A percentile compares a stretch with the other conserved stretches of the same genome.
These are phyloP conservation scores for Gonapodya prolifera DNA, from an alignment of 192 early-diverging fungal species.

Conservation along the genomic window DNA sequence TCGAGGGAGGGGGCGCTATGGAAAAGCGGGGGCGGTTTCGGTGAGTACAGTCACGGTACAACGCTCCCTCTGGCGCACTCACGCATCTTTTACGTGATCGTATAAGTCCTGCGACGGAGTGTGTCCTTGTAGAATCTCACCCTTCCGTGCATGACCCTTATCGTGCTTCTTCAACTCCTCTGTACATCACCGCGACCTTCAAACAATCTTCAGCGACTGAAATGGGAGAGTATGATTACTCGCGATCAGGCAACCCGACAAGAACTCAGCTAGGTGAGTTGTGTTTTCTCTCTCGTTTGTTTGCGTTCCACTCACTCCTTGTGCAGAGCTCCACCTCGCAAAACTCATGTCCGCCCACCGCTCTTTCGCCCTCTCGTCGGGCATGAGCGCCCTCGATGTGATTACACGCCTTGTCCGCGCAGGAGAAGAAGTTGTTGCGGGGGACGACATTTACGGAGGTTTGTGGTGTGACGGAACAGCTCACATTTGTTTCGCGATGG, in stretches of 20 bases:
- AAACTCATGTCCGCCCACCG: constrained; percentile 85
- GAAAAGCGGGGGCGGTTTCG: background rate
- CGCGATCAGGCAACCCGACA: constrained; percentile 95
- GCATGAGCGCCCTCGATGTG: constrained; percentile 91
- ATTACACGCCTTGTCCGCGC: constrained; percentile 73
- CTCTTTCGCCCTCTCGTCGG: constrained; percentile 74
- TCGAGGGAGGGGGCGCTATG: background rate
- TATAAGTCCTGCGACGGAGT: constrained; percentile 25
- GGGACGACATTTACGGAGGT: constrained; percentile 93
- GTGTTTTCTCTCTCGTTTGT: background rate
- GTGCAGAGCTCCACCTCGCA: constrained; percentile 73
- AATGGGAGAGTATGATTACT: constrained; percentile 89
- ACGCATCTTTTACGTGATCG: background rate
- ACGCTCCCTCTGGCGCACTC: too few relatives aligned
- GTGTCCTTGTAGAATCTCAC: constrained; percentile 25
- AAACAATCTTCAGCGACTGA: constrained; percentile 72
- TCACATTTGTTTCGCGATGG: too few relatives aligned
- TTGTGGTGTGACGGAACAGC: constrained; percentile 7
- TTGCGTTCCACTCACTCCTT: background rate
- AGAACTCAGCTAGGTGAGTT: constrained; percentile 66
- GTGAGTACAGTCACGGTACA: too few relatives aligned
- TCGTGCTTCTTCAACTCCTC: constrained; percentile 82
- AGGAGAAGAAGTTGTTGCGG: constrained; percentile 86
- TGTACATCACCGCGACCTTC: constrained; percentile 97
- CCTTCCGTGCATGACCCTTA: constrained; percentile 61